phyloP scores from a whole-genome alignment of 768 basidiomycete genomes.

The Fomitopsis pulvina region DNA sequence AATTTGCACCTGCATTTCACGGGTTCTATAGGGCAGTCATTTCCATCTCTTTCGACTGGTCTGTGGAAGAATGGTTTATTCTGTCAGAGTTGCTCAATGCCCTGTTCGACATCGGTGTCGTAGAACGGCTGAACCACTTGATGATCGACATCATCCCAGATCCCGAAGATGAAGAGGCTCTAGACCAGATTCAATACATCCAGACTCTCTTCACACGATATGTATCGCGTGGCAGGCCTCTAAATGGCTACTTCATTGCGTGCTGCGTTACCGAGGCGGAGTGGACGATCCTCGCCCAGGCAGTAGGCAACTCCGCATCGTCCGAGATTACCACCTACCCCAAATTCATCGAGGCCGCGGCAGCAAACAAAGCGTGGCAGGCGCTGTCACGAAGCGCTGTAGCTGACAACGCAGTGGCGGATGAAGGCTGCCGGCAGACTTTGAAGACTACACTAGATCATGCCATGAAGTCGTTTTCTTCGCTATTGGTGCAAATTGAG shows the following conservation, averaged over 20 bases:
- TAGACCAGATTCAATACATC: slow-evolving; percentile 49
- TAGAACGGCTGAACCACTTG: slow-evolving; percentile 70
- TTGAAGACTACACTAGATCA: slow-evolving; percentile 48
- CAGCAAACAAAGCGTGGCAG: slow-evolving; percentile 79
- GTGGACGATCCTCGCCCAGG: slow-evolving; percentile 81
- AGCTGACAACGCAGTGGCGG: slow-evolving; percentile 33
- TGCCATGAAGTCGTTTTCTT: slow-evolving; percentile 71
- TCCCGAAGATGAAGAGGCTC: slow-evolving; percentile 44
- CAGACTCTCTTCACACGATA: slow-evolving; percentile 73
- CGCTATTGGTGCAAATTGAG: slow-evolving; percentile 72
- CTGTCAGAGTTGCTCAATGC: slow-evolving; percentile 46
- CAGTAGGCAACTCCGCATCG: slow-evolving; percentile 31
- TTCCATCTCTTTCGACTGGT: slow-evolving; percentile 74
- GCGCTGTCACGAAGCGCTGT: slow-evolving; percentile 53
- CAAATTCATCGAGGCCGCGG: slow-evolving; percentile 64
- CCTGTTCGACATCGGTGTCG: slow-evolving; percentile 58
- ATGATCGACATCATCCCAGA: slow-evolving; percentile 55
- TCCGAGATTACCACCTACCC: slow-evolving; percentile 9
- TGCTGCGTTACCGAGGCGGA: slow-evolving; percentile 83
- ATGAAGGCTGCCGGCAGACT: slow-evolving; percentile 14
- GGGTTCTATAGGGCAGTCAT: slow-evolving; percentile 84
- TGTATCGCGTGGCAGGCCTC: slow-evolving; percentile 64
- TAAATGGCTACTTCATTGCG: slow-evolving; percentile 85
- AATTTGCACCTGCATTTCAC: slow-evolving; percentile 75
- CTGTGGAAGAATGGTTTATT: slow-evolving; percentile 52